phyloP scores from a whole-genome alignment of 176 grass and related monocot species.

The Themeda triandra region DNA sequence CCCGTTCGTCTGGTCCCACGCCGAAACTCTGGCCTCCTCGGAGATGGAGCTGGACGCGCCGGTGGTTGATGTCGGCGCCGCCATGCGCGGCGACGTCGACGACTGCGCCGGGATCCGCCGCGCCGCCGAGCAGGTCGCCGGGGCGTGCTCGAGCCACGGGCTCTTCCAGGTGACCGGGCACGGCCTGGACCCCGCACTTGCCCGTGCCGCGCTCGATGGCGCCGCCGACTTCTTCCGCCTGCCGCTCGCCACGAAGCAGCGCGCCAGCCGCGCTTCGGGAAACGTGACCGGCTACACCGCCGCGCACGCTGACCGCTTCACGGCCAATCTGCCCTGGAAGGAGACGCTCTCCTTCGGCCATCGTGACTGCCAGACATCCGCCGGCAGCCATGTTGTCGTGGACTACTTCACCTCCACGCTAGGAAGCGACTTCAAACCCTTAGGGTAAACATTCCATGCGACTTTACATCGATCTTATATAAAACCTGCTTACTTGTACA shows the following conservation, averaged over 20 bases:
- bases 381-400: constrained; percentile 11
- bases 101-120: constrained; percentile 20
- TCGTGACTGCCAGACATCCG: not conserved
- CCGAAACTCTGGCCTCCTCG: constrained; percentile 24
- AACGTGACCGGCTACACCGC: constrained; percentile 52
- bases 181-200: constrained; percentile 36
- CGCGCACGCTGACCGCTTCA: constrained; percentile 68
- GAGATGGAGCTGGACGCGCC: constrained; percentile 45
- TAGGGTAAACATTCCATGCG: constrained; percentile 46
- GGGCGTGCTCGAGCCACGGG: constrained; percentile 57
- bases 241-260: constrained; percentile 48
- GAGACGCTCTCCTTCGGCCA: constrained; percentile 71
- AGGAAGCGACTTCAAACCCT: constrained; percentile 50
- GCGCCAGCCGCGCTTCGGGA: constrained; percentile 30
- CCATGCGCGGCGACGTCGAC: constrained; percentile 20
- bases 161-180: constrained; percentile 75
- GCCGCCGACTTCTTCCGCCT: constrained; percentile 52
- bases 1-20: constrained; percentile 55
- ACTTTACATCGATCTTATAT: not conserved
- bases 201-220: constrained; percentile 42
- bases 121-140: constrained; percentile 19
- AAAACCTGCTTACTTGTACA: too few relatives aligned
- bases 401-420: constrained; percentile 62
- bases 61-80: constrained; percentile 44
- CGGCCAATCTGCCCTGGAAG: constrained; percentile 77